Percentiles rank a stretch among this genome's conserved stretches.
phyloP scores from a whole-genome alignment of 805 yeast species.

The Sungouiozyma intestinalis region DNA sequence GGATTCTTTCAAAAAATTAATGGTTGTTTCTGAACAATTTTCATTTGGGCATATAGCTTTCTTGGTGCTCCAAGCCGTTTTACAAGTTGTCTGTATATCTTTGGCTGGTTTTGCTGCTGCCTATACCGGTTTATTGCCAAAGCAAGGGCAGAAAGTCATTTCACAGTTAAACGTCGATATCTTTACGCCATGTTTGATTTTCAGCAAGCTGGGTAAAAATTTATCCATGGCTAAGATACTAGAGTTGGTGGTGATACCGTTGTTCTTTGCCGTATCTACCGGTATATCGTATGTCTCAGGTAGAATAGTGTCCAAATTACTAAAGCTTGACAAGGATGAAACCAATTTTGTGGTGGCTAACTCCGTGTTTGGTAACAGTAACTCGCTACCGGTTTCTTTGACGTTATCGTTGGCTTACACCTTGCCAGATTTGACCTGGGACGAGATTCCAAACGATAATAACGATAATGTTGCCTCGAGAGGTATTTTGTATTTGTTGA shows the following conservation, averaged over 20 bases:
- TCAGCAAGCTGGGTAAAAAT: constrained; percentile 61
- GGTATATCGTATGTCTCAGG: constrained; percentile 62
- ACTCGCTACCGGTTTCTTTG: constrained; percentile 86
- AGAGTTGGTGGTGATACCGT: constrained; percentile 77
- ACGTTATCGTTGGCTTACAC: constrained; percentile 71
- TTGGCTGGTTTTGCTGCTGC: constrained; percentile 83
- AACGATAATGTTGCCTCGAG: constrained; percentile 66
- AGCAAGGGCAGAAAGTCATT: constrained; percentile 66
- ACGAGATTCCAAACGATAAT: constrained; percentile 52
- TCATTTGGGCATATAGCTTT: constrained; percentile 34
- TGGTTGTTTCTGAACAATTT: constrained; percentile 9
- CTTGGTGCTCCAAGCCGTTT: constrained; percentile 81
- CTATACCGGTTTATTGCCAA: constrained; percentile 53
- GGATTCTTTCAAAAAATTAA: background rate
- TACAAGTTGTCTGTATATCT: constrained; percentile 82
- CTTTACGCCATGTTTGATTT: constrained; percentile 92
- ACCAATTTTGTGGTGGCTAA: constrained; percentile 89
- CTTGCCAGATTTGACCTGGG: constrained; percentile 68
- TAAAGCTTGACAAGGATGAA: constrained; percentile 62
- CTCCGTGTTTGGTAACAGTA: constrained; percentile 94
- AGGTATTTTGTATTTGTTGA: constrained; percentile 62
- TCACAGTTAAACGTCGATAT: constrained; percentile 77
- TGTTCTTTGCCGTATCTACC: constrained; percentile 76
- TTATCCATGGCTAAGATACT: constrained; percentile 65
- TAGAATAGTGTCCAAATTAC: constrained; percentile 37